phyloP scores from a whole-genome alignment of 495 filamentous ascomycete genomes.

The Aspergillus kassunensis region DNA sequence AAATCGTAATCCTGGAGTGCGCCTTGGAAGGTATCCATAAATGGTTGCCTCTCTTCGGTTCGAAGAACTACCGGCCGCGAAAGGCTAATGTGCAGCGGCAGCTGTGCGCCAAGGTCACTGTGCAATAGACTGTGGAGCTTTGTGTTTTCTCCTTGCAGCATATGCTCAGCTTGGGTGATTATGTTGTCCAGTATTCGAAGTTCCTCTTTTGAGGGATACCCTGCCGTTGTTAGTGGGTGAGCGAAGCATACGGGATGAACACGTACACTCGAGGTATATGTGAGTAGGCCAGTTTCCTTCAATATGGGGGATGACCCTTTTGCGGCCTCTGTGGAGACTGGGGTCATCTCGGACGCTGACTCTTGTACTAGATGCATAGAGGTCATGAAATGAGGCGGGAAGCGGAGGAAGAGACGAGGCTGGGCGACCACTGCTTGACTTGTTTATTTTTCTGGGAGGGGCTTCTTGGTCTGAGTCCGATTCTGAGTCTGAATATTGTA shows the following conservation, averaged over 20 bases:
- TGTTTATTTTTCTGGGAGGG: conserved; percentile 25
- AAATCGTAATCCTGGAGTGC: conserved; percentile 40
- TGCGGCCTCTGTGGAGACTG: conserved; percentile 75
- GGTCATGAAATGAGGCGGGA: conserved; percentile 76
- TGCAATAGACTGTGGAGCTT: conserved; percentile 58
- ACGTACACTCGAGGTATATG: conserved; percentile 87
- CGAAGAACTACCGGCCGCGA: conserved; percentile 68
- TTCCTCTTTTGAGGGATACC: conserved; percentile 62
- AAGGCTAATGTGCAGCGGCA: conserved; percentile 86
- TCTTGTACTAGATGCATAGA: conserved; percentile 75
- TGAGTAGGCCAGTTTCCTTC: conserved; percentile 91
- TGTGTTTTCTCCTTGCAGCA: conserved; percentile 3
- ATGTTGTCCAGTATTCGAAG: conserved; percentile 49
- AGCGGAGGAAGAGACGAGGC: conserved; percentile 67
- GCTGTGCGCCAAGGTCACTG: conserved; percentile 71
- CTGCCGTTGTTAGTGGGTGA: conserved; percentile 45
- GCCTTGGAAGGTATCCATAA: conserved; percentile 42
- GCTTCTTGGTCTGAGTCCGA: conserved; percentile 38
- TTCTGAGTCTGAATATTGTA: conserved; percentile 73
- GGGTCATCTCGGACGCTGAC: conserved; percentile 78
- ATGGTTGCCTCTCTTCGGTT: conserved; percentile 60
- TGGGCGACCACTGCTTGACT: background rate
- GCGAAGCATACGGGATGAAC: background rate
- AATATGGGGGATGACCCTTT: conserved; percentile 75
- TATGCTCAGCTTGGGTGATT: conserved; percentile 38